Percentiles rank a stretch among this genome's conserved stretches.
phyloP scores from a whole-genome alignment of 2,329 filamentous ascomycete species.

The Colletotrichum karsti region DNA sequence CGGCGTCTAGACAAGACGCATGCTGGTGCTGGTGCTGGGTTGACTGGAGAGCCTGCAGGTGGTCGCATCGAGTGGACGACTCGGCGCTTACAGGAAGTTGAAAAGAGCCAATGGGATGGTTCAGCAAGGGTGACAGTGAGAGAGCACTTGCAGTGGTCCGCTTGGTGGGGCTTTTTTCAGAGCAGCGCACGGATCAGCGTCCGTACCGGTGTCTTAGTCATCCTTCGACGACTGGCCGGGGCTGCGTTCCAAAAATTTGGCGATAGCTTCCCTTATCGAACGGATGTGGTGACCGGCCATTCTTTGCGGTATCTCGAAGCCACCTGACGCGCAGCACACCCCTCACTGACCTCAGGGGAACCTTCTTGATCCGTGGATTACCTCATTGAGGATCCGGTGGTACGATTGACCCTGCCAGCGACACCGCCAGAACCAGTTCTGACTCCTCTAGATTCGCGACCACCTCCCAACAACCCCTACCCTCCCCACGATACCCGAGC shows the following conservation, averaged over 20 bases:
- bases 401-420: neutral
- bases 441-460: neutral
- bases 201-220: conserved; percentile 9
- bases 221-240: conserved; percentile 8
- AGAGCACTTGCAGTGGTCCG: neutral
- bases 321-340: conserved; percentile 4
- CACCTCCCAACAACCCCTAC: neutral
- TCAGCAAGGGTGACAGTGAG: neutral
- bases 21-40: neutral
- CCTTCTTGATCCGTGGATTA: neutral
- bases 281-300: conserved; percentile 2
- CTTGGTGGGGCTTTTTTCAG: neutral
- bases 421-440: neutral
- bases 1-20: conserved; percentile 25
- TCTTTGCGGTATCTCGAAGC: neutral
- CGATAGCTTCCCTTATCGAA: conserved; percentile 25
- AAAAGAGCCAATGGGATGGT: conserved; percentile 21
- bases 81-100: conserved; percentile 30
- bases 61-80: conserved; percentile 29
- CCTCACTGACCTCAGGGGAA: neutral
- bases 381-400: neutral
- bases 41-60: conserved; percentile 25
- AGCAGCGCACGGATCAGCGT: neutral
- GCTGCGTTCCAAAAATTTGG: conserved; percentile 27
- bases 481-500: conserved; percentile 6